A percentile compares a stretch with the other conserved stretches of the same genome.
These are phyloP conservation scores for Isabelozyma rhagii DNA, from an alignment of 805 yeast species.

Conservation along the genomic window DNA sequence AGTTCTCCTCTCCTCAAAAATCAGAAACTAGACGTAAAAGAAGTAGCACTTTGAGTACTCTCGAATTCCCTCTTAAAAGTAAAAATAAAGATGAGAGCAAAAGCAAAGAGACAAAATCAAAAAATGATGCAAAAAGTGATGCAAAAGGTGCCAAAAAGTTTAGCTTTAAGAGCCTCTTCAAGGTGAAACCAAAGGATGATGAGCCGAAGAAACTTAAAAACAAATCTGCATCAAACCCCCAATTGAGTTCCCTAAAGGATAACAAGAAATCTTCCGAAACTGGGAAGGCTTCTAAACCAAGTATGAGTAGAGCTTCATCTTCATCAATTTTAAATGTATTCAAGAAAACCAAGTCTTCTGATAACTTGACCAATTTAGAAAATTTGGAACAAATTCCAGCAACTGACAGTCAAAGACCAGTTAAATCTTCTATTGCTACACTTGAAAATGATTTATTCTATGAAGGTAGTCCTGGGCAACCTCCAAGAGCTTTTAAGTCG, in stretches of 20 bases:
- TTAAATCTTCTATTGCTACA: neutral
- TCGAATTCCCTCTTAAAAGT: conserved; percentile 4
- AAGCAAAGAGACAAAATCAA: neutral
- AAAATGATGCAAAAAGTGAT: neutral
- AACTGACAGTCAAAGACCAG: neutral
- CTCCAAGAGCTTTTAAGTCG: conserved; percentile 1
- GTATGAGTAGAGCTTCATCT: neutral
- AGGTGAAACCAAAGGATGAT: conserved; percentile 26
- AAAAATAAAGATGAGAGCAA: neutral
- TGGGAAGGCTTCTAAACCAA: neutral
- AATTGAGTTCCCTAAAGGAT: neutral
- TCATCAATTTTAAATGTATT: conserved; percentile 16
- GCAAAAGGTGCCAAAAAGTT: conserved; percentile 21
- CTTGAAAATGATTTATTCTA: neutral
- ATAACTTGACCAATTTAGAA: conserved; percentile 9
- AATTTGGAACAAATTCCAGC: neutral
- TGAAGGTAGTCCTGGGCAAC: neutral
- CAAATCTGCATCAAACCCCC: neutral
- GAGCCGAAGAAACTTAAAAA: neutral
- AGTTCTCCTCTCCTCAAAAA: neutral
- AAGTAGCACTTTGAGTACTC: conserved; percentile 18
- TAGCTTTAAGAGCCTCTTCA: conserved; percentile 37
- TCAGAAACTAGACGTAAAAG: conserved; percentile 9
- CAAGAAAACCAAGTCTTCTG: conserved; percentile 17
- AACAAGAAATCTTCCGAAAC: neutral